Base-by-base conservation (phyloP, 2,329 filamentous ascomycete species). In the Ophiostoma angusticollis region DNA sequence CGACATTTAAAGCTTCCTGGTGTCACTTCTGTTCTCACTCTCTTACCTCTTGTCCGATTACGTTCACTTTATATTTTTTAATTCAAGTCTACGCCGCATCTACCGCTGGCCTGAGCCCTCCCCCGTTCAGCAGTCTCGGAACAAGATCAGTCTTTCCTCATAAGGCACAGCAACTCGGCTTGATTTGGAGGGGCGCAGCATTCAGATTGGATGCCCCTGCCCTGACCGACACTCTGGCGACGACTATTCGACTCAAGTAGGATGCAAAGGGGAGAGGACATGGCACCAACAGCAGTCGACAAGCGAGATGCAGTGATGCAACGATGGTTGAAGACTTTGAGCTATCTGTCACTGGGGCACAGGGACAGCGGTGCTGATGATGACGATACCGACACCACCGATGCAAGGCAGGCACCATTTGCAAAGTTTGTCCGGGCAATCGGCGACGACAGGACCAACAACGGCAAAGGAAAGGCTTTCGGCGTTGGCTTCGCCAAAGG, bases 211-310 rank as follows among this genome's bases (percentile, higher is more conserved):
- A 41, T 47, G 44, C 34, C 40, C 22, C 28, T 4, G 5, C n/a
- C 16, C 22, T 16, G 3, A 14, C 28, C 17, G 32, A n/a, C 42
- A 40, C 30, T 40, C 41, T 49, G 48, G 47, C 45, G 42, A n/a
- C n/a, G n/a, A 44, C 40, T 35, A 24, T 30, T 31, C 34, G 31
- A 40, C 21, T 36, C 21, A 19, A 32, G 8, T 44, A 45, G 45
- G 38, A 50, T 52, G 50, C 45, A 47, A 43, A 44, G 45, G 48
- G 51, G 45, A 41, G 45, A 50, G 44, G 46, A 42, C 29, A 56
- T 56, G 54, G 53, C 54, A 39, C 52, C 54, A 41, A 29, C 50
- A 38, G 42, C 23, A 23, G 41, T 43, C 12, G 32, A 14, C 23
- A 41, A 38, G 37, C 43, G 37, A 22, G 35, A 27, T 5, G 38